Percentiles rank a stretch among this genome's conserved stretches.
Conservation (phyloP, 441 rosid species). For the Pelargonium cotyledonis region DNA sequence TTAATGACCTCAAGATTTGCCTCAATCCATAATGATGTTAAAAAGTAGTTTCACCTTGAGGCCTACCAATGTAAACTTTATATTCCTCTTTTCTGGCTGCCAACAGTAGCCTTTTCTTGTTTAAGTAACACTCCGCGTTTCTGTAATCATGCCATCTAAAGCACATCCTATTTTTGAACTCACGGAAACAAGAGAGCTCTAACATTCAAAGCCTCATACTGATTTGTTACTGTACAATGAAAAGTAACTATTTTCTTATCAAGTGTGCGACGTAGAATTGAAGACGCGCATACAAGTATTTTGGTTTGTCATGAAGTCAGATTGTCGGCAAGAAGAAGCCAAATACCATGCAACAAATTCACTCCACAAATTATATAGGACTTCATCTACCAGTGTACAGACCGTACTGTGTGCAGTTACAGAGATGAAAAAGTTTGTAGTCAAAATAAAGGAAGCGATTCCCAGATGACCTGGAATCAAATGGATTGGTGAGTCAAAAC, state of each 20-base stretch:
- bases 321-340: conserved; percentile 4
- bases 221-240: not conserved
- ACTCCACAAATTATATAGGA: not conserved
- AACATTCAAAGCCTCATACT: not conserved
- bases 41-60: not conserved
- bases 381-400: not conserved
- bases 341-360: conserved; percentile 5
- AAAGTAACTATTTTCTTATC: not conserved
- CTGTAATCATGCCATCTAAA: not conserved
- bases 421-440: not conserved
- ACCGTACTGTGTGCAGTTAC: not conserved
- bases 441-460: not conserved
- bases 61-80: not conserved
- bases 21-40: not conserved
- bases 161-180: not conserved
- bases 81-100: not conserved
- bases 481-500: not conserved
- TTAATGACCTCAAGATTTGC: not conserved
- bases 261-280: not conserved
- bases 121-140: not conserved
- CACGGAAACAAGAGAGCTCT: too few relatives aligned
- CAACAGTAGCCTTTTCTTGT: not conserved
- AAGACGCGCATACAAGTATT: too few relatives aligned
- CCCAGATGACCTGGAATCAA: not conserved
- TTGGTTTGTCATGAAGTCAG: not conserved